These are phyloP conservation scores for Babjeviella inositovora DNA, from an alignment of 805 yeast genomes.

Conservation along the genomic window DNA sequence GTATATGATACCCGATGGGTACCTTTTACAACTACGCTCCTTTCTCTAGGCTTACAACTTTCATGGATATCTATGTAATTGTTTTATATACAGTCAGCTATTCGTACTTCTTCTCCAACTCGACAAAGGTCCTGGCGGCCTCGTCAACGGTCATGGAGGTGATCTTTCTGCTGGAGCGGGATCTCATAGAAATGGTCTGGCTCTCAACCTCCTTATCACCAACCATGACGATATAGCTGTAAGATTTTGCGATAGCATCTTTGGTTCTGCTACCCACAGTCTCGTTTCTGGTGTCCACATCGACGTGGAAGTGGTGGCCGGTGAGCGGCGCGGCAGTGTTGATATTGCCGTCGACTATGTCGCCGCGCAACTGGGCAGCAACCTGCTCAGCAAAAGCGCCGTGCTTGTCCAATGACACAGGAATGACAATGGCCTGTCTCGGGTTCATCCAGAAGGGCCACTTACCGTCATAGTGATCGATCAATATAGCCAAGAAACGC, in stretches of 20 bases:
- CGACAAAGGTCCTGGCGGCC: slow-evolving; percentile 32
- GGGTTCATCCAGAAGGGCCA: slow-evolving; percentile 99
- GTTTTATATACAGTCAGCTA: slow-evolving; percentile 11
- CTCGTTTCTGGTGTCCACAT: slow-evolving; percentile 58
- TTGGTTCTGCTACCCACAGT: slow-evolving; percentile 71
- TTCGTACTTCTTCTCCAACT: slow-evolving; percentile 31
- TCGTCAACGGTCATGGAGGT: slow-evolving; percentile 29
- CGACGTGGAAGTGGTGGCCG: slow-evolving; percentile 52
- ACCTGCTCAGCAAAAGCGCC: slow-evolving; percentile 33
- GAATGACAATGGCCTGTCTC: slow-evolving; percentile 73
- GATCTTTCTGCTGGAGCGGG: slow-evolving; percentile 28
- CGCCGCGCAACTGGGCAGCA: slow-evolving; percentile 29
- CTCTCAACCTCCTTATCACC: slow-evolving; percentile 71
- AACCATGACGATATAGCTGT: slow-evolving; percentile 65
- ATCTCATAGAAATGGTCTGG: slow-evolving; percentile 47
- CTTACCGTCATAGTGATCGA: slow-evolving; percentile 80
- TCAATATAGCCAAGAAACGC: slow-evolving; percentile 76
- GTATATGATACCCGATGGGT: no score
- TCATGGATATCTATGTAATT: slow-evolving; percentile 1
- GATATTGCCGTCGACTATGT: slow-evolving; percentile 12
- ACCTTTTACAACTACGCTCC: no score
- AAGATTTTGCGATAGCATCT: slow-evolving; percentile 62
- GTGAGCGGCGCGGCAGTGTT: slow-evolving; percentile 34
- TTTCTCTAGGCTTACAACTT: no score
- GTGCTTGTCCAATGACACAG: slow-evolving; percentile 51